Base-by-base conservation (phyloP, 441 rosid genomes). In the Populus trichocarpa region DNA sequence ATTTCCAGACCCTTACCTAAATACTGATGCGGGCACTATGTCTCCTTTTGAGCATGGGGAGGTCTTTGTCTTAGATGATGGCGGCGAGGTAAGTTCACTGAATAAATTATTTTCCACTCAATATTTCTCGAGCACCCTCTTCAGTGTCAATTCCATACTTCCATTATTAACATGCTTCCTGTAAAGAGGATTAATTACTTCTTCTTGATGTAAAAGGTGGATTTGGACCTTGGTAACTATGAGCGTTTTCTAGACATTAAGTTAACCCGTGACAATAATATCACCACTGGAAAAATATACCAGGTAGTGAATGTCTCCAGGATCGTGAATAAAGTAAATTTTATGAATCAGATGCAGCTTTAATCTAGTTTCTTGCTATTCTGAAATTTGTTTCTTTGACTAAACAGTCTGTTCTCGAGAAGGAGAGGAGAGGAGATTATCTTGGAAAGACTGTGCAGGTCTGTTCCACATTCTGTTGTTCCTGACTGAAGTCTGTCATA, bases 11-110 rank as follows among this genome's bases (percentile, higher is more conserved):
- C 99, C 98, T 84, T 95, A 95, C 84, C 80, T 95, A 38, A 95
- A 95, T 75, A 92, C 89, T 20, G 99, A 95, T 85, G 99, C 99
- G 18, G 99, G 99, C 79, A 95, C 99, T 46, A 95, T 95, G 98
- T 95, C 99, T 46, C 99, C 99, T 59, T 89, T 87, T 74, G 99
- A 95, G 83, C 99, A 95, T 25, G 99, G 99, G 32, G 99, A 95
- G 85, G 98, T 95, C 20, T 95, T 90, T 80, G 99, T 95, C 81
- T 85, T 95, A 63, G 99, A 95, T 70, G 99, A 95, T 77, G 99
- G 99, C 18, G 97, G 99, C 11, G 99, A 95, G 98, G 99, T 93
- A 87, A 69, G 79, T 77, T 11, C 16, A 23, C 59, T 25, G 26
- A 57, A 7, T 73, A 14, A 28, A 59, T 70, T 70, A 25, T 40